A percentile compares a stretch with the other conserved stretches of the same genome.
Conservation (phyloP, 768 basidiomycete genomes). For the Lactarius indigo region DNA sequence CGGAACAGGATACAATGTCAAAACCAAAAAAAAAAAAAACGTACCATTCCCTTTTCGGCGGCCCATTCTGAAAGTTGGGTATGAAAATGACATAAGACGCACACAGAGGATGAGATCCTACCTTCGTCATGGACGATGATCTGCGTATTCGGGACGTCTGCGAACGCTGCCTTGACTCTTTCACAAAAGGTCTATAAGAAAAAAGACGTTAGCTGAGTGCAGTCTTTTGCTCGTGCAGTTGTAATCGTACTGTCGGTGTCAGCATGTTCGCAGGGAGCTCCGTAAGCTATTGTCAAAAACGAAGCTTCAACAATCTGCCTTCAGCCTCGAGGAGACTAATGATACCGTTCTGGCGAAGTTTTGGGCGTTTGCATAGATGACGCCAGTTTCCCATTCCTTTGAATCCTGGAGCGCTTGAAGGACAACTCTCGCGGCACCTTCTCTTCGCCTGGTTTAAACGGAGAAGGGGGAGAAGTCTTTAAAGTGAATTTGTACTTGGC, state of each 20-base stretch:
- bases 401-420: conserved; percentile 45
- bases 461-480: conserved; percentile 67
- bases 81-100: neutral
- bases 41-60: conserved; percentile 75
- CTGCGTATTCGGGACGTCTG: conserved; percentile 62
- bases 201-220: conserved; percentile 23
- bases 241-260: conserved; percentile 62
- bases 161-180: conserved; percentile 63
- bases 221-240: neutral
- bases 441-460: conserved; percentile 58
- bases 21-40: conserved; percentile 1
- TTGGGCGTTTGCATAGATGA: conserved; percentile 70
- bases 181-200: conserved; percentile 58
- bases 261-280: conserved; percentile 84
- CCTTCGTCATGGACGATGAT: conserved; percentile 73
- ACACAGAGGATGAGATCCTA: conserved; percentile 30
- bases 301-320: neutral
- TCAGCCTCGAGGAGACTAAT: neutral
- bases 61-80: conserved; percentile 64
- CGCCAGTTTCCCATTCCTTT: conserved; percentile 69
- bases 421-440: conserved; percentile 49
- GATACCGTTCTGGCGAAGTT: conserved; percentile 75
- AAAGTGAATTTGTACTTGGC: conserved; percentile 73
- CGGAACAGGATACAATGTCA: neutral
- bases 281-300: conserved; percentile 52